Conservation (phyloP, 768 basidiomycete species). For the Rhodocollybia butyracea region DNA sequence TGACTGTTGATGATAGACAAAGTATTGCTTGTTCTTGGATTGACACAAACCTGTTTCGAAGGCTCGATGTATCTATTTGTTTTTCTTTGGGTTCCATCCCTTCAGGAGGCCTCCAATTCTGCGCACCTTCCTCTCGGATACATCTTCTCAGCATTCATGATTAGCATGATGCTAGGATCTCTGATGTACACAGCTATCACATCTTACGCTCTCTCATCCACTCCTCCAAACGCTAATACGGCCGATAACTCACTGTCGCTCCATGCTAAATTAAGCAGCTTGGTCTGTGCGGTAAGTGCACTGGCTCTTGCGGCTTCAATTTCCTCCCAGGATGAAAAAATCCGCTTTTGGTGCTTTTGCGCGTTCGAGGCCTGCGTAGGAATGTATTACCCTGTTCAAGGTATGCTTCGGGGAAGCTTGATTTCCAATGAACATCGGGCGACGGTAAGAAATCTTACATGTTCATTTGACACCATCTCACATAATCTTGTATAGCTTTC, state of each 20-base stretch:
- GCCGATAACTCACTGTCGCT: conserved; percentile 42
- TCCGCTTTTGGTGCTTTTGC: conserved; percentile 73
- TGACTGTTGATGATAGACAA: conserved; percentile 20
- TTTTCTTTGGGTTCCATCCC: conserved; percentile 76
- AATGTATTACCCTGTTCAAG: conserved; percentile 78
- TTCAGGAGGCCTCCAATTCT: conserved; percentile 56
- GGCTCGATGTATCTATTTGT: conserved; percentile 86
- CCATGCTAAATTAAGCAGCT: conserved; percentile 64
- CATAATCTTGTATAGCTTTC: conserved; percentile 43
- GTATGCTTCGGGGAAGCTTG: conserved; percentile 64
- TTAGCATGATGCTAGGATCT: conserved; percentile 80
- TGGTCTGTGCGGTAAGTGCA: conserved; percentile 58
- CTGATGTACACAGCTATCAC: conserved; percentile 59
- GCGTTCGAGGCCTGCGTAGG: conserved; percentile 75
- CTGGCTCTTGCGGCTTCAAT: conserved; percentile 53
- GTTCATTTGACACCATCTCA: no score
- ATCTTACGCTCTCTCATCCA: conserved; percentile 19
- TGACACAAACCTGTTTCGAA: conserved; percentile 80
- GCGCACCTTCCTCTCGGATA: conserved; percentile 64
- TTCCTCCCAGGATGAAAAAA: conserved; percentile 36
- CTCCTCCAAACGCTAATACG: conserved; percentile 12
- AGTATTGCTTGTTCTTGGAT: conserved; percentile 66
- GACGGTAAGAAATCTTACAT: conserved; percentile 55
- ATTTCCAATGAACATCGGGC: conserved; percentile 73
- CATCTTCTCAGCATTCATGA: conserved; percentile 80